Evolutionary conservation across 805 yeast genomes (phyloP), one percentile per base, ranked within the genome.

Genomic region (Saccharomycopsis sp.): DNA sequence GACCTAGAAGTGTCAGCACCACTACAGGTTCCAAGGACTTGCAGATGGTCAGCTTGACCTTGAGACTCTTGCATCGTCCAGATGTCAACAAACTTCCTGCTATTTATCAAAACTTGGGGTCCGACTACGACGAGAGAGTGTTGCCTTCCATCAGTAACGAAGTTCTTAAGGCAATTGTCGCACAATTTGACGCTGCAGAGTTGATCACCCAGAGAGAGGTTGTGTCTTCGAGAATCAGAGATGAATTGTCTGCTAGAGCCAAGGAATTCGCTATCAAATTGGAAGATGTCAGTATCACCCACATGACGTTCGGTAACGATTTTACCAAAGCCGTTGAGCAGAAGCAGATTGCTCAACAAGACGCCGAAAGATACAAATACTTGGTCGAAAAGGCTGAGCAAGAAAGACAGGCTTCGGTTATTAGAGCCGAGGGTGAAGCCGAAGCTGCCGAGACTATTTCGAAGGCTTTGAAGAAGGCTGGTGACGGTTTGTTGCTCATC

Each of bases 341-440:
- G 75, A 94, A 94, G 72, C 98, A 94, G 75, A 95, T 94, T 74
- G 99, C 99, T 34, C 99, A 94, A 76, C 99, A 94, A 75, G 99
- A 94, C 70, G 98, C 99, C 23, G 98, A 94, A 77, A 82, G 99
- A 65, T 97, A 98, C 59, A 87, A 87, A 68, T 94, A 83, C 69
- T 77, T 89, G 55, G 97, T 94, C 57, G 97, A 91, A 69, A 87
- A 87, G 70, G 98, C 98, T 7, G 97, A 94, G 73, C 99, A 94
- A 75, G 98, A 92, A 73, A 83, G 96, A 70, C 91, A 87, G 72
- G 99, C 98, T 1, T 77, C 89, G 52, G 90, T 94, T 66, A 91
- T 94, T 64, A 84, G 98, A 67, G 99, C 99, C 29, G 99, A 94
- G 74, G 99, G 98, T 75, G 99, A 94, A 75, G 99, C 99, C 54